These are phyloP conservation scores for Dryadomyces quercivorus DNA, from an alignment of 2,329 filamentous ascomycete species.

Conservation along the genomic window DNA sequence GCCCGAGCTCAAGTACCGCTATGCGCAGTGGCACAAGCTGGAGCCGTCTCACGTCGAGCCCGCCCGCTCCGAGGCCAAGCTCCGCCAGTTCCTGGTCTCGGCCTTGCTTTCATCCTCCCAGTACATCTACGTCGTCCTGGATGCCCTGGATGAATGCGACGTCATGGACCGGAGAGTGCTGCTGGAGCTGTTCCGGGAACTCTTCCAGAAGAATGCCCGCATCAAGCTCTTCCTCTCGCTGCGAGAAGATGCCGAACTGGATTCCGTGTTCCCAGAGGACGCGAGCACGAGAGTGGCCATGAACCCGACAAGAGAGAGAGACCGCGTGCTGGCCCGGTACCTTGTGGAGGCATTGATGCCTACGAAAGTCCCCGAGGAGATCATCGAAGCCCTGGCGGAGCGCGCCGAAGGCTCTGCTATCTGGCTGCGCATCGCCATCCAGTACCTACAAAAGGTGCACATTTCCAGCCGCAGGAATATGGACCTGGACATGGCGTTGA, in stretches of 20 bases:
- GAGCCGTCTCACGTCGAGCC: no score
- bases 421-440: neutral
- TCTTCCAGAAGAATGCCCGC: neutral
- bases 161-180: neutral
- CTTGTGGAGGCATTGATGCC: neutral
- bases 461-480: neutral
- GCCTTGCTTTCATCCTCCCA: neutral
- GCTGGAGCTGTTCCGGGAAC: neutral
- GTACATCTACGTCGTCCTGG: slow-evolving; percentile 8
- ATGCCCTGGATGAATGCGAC: slow-evolving; percentile 1
- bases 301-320: neutral
- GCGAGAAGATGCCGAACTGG: neutral
- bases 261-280: neutral
- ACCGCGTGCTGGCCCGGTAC: neutral
- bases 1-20: no score
- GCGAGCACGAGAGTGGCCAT: neutral
- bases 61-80: neutral
- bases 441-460: neutral
- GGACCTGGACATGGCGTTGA: neutral
- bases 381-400: neutral
- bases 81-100: neutral
- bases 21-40: no score
- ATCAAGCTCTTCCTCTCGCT: neutral
- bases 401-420: neutral
- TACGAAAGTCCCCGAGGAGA: neutral